Evolutionary conservation across 208 protist genomes (phyloP), one percentile per base, ranked within the genome.

Genomic region (Crithidia bombi): DNA sequence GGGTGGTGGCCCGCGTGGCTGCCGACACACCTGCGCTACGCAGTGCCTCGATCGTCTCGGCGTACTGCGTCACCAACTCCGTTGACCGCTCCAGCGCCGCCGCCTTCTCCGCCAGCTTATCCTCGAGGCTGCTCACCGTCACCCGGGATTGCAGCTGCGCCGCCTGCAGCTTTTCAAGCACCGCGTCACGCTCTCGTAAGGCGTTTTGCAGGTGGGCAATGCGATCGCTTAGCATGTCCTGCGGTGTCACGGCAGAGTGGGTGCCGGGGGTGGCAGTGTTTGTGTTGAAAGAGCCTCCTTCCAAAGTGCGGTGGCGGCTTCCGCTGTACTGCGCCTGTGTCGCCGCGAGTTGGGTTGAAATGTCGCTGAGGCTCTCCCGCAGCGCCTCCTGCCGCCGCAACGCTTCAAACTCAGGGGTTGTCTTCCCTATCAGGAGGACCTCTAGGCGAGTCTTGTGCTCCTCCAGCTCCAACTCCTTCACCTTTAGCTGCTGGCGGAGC

Each of bases 301-400:
- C n/a, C n/a, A 38, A 25, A 19, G 30, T 11, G 17, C n/a, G 56
- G 21, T 62, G 11, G 41, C 28, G 33, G 33, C 32, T 25, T 10
- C 41, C 41, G 23, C 65, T 49, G 41, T 66, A 68, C 56, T 81
- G 75, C 14, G 54, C 66, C 39, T 81, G 62, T 0, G 66, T 65
- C 19, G 55, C 68, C n/a, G 58, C 52, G 69, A 85, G 73, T 44
- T 85, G 75, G 33, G 56, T 76, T 26, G 65, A 75, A 57, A 91
- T 61, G 28, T 70, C 64, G 62, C 64, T 82, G 44, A 87, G 70
- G 35, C 69, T 81, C 23, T 83, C 56, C 5, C 59, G 33, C 12
- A 91, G 66, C 11, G 75, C 75, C 57, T 84, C 73, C 41, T 83
- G 67, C 30, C 75, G 82, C 9, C 66, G 75, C 56, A 33, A 11